Evolutionary conservation across 352 stramenopile genomes (phyloP).

Genomic region (Pythium dissotocum): DNA sequence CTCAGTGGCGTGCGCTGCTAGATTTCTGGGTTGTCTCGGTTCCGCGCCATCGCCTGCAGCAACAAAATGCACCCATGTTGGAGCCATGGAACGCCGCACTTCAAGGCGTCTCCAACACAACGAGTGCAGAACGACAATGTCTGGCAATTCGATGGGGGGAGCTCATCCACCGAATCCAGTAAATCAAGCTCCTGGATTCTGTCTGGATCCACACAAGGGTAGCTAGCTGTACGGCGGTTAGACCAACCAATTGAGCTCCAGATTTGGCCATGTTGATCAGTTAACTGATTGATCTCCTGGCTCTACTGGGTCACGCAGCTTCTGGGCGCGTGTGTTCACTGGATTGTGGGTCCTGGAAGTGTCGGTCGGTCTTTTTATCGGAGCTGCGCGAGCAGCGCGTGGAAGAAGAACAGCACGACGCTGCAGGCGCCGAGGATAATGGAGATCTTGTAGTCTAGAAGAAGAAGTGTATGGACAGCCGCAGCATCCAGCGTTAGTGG

Average conservation of each 20-base stretch:
- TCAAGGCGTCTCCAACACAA: background rate
- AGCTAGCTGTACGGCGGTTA: background rate
- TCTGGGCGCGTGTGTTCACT: background rate
- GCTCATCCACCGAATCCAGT: background rate
- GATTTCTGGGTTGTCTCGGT: background rate
- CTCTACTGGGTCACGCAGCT: background rate
- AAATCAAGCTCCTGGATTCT: background rate
- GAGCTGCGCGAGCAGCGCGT: constrained; percentile 59
- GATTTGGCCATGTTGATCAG: background rate
- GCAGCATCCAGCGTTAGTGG: constrained; percentile 1
- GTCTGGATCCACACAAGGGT: background rate
- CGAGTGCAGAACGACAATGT: background rate
- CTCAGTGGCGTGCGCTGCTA: background rate
- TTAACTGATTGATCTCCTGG: background rate
- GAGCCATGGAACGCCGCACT: background rate
- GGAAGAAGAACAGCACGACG: constrained; percentile 64
- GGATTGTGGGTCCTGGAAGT: background rate
- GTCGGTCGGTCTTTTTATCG: constrained; percentile 29
- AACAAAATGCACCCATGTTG: background rate
- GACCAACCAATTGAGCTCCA: background rate
- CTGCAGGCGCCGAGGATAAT: constrained; percentile 60
- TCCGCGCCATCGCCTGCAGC: background rate
- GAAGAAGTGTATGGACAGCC: background rate
- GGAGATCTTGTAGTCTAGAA: constrained; percentile 82
- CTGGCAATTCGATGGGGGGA: background rate